These are phyloP conservation scores for Coemansia interrupta DNA, from an alignment of 192 early-diverging fungal genomes.

Conservation along the genomic window DNA sequence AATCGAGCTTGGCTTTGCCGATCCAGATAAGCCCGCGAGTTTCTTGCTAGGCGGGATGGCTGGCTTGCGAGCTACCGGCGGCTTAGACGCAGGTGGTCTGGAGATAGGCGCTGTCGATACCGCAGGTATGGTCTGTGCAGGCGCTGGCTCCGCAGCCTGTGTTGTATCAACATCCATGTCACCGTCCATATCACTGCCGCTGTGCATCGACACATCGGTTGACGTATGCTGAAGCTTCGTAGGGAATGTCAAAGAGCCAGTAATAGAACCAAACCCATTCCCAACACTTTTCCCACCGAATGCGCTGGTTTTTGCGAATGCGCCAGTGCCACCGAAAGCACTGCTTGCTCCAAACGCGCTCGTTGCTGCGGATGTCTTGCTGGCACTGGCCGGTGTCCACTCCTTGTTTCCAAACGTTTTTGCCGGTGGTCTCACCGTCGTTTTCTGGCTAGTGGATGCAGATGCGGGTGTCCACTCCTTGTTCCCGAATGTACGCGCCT, in stretches of 20 bases:
- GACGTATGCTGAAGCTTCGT: background rate
- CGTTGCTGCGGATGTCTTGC: background rate
- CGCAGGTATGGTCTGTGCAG: too few species aligned
- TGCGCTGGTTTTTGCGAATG: conserved; percentile 1
- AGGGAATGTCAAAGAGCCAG: background rate
- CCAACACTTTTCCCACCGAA: background rate
- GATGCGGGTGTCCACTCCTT: too few species aligned
- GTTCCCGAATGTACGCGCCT: background rate
- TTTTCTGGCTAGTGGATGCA: too few species aligned
- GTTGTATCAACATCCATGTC: conserved; percentile 14
- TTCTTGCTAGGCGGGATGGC: too few species aligned
- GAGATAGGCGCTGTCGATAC: too few species aligned
- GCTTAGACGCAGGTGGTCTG: too few species aligned
- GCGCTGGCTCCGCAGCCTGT: background rate
- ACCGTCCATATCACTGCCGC: background rate
- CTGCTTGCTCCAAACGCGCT: background rate
- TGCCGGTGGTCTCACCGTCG: background rate
- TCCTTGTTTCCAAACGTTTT: conserved; percentile 1
- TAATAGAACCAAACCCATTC: background rate
- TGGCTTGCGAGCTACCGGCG: too few species aligned
- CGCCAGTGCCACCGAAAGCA: background rate
- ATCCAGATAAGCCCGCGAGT: too few species aligned
- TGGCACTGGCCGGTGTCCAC: background rate
- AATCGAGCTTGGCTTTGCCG: conserved; percentile 9
- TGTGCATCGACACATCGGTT: background rate